Percentiles rank a stretch among this genome's conserved stretches.
Evolutionary conservation across 2,329 filamentous ascomycete species (phyloP).

Genomic region (Trichoderma arundinaceum): DNA sequence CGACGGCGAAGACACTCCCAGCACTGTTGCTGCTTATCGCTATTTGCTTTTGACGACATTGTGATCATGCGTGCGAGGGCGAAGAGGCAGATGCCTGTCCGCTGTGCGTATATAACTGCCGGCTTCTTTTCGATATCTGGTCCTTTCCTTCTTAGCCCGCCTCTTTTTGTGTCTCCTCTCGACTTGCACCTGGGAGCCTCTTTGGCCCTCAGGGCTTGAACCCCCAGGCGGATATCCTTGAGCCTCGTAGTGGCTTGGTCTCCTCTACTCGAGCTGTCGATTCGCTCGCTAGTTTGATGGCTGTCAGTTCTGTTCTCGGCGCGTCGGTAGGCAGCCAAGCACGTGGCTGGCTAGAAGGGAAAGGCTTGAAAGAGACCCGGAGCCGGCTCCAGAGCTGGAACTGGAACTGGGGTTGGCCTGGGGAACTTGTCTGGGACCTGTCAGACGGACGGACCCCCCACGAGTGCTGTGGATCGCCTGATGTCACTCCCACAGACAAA

Average conservation of each 20-base stretch:
- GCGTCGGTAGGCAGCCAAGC: neutral
- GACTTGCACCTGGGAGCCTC: neutral
- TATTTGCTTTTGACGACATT: neutral
- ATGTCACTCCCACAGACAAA: neutral
- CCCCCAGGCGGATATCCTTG: neutral
- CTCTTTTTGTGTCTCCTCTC: neutral
- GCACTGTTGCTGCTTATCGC: constrained; percentile 40
- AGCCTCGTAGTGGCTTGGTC: neutral
- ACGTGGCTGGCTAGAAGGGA: neutral
- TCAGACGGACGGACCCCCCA: neutral
- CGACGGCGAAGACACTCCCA: constrained; percentile 50
- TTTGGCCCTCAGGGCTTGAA: neutral
- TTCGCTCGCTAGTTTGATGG: neutral
- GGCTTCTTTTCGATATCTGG: no score
- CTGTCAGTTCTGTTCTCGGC: neutral
- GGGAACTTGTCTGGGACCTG: neutral
- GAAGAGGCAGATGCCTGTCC: neutral
- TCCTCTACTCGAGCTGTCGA: neutral
- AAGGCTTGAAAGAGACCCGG: neutral
- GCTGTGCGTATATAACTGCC: no score
- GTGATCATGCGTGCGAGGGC: neutral
- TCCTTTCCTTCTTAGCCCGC: neutral
- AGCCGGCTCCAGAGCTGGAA: neutral
- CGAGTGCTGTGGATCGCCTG: neutral
- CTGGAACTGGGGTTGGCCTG: neutral